A percentile compares a stretch with the other conserved stretches of the same genome.
Conservation (phyloP, 2,329 filamentous ascomycete genomes). For the Claviceps pazoutovae region DNA sequence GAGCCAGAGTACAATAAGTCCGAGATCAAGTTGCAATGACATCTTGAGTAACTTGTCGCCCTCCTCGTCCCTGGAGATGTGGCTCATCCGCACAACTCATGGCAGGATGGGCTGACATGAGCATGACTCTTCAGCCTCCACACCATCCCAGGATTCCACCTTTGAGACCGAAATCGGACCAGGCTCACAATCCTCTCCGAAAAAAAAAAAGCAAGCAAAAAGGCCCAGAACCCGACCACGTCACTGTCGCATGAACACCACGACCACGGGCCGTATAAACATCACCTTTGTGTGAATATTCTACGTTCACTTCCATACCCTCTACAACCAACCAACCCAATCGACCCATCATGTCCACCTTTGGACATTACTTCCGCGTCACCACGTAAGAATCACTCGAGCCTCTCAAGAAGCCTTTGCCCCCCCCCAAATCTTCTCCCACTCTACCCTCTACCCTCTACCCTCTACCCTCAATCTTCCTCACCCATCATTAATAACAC, state of each 20-base stretch:
- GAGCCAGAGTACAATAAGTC: too few relatives aligned
- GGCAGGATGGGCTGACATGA: too few relatives aligned
- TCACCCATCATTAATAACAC: neutral
- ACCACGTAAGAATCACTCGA: conserved; percentile 47
- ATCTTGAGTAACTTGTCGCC: too few relatives aligned
- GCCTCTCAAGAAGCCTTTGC: neutral
- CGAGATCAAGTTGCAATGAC: too few relatives aligned
- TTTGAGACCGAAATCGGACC: too few relatives aligned
- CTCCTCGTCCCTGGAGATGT: too few relatives aligned
- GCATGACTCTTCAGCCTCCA: too few relatives aligned
- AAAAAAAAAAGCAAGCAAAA: neutral
- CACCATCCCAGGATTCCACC: too few relatives aligned
- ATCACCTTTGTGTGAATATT: neutral
- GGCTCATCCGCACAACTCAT: too few relatives aligned
- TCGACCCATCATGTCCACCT: conserved; percentile 59
- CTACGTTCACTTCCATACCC: neutral
- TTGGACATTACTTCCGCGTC: conserved; percentile 68
- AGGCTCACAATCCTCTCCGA: neutral
- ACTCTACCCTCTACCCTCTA: neutral
- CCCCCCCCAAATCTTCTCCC: neutral
- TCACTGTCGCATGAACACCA: neutral
- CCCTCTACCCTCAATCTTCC: neutral
- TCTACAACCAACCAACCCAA: neutral
- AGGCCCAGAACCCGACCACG: neutral
- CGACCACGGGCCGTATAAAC: too few relatives aligned